A percentile compares a stretch with the other conserved stretches of the same genome.
Evolutionary conservation across 345 rosid genomes (phyloP).

Genomic region (Euphorbia tirucalli): DNA sequence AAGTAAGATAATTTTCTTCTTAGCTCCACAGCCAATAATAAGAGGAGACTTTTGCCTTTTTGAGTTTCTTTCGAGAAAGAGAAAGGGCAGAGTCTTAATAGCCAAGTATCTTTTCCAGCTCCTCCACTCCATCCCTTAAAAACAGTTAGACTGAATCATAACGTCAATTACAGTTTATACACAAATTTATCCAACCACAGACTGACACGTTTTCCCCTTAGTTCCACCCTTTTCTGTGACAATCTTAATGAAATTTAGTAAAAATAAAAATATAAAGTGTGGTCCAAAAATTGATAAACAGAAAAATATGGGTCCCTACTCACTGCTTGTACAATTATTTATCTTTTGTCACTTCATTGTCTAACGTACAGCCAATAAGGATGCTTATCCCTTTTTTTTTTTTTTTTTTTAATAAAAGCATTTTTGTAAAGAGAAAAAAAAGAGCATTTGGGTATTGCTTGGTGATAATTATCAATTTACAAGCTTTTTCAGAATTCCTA

Average conservation of each 20-base stretch:
- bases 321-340: neutral
- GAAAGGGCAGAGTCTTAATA: neutral
- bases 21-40: neutral
- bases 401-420: too few species aligned
- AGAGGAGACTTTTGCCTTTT: neutral
- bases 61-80: neutral
- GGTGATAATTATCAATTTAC: neutral
- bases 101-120: neutral
- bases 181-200: neutral
- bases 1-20: neutral
- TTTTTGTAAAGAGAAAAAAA: too few species aligned
- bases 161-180: neutral
- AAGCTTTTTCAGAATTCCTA: neutral
- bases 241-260: neutral
- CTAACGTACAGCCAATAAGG: neutral
- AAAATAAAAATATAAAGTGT: neutral
- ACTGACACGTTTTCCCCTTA: slow-evolving; percentile 1
- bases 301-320: neutral
- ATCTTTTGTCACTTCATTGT: neutral
- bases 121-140: neutral
- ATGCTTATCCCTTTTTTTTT: neutral
- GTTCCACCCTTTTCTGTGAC: neutral
- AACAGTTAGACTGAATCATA: neutral
- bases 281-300: neutral
- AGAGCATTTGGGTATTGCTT: neutral